Evolutionary conservation across 257 asterid genomes (phyloP).

Genomic region (Lavandula angustifolia): DNA sequence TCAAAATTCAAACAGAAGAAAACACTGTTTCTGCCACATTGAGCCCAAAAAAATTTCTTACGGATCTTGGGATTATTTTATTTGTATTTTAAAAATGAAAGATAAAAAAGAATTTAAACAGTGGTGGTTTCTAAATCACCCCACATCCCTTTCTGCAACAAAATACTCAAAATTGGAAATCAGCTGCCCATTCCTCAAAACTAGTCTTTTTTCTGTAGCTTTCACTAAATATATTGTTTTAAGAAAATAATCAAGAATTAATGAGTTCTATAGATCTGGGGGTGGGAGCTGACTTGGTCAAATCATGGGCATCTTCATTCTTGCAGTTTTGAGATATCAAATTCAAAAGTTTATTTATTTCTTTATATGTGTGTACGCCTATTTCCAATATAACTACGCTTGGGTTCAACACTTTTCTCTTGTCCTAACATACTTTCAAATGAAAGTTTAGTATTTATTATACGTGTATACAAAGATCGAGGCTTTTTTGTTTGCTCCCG

Average conservation of each 20-base stretch:
- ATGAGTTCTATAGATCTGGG: slow-evolving; percentile 22
- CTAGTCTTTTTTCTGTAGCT: slow-evolving; percentile 36
- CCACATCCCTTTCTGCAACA: slow-evolving; percentile 30
- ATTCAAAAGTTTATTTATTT: background rate
- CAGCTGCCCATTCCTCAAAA: slow-evolving; percentile 46
- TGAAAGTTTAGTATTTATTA: slow-evolving; percentile 29
- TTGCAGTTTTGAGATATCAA: slow-evolving; percentile 37
- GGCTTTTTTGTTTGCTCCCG: slow-evolving; percentile 43
- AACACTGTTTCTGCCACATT: too few relatives aligned
- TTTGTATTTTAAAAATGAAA: background rate
- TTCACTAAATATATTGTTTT: background rate
- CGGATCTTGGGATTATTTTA: slow-evolving; percentile 10
- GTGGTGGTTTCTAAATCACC: slow-evolving; percentile 35
- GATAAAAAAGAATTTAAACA: slow-evolving; percentile 9
- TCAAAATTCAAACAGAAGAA: too few relatives aligned
- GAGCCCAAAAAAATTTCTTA: slow-evolving; percentile 6
- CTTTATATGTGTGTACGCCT: slow-evolving; percentile 7
- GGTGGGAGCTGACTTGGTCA: slow-evolving; percentile 43
- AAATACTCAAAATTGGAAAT: slow-evolving; percentile 34
- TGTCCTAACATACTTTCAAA: slow-evolving; percentile 33
- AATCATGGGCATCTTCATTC: slow-evolving; percentile 31
- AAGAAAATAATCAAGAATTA: slow-evolving; percentile 13
- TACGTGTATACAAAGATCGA: slow-evolving; percentile 41
- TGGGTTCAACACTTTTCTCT: slow-evolving; percentile 24
- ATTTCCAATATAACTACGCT: slow-evolving; percentile 25